Conservation (phyloP, 148 eudicot species). For the Euryodendron excelsum region DNA sequence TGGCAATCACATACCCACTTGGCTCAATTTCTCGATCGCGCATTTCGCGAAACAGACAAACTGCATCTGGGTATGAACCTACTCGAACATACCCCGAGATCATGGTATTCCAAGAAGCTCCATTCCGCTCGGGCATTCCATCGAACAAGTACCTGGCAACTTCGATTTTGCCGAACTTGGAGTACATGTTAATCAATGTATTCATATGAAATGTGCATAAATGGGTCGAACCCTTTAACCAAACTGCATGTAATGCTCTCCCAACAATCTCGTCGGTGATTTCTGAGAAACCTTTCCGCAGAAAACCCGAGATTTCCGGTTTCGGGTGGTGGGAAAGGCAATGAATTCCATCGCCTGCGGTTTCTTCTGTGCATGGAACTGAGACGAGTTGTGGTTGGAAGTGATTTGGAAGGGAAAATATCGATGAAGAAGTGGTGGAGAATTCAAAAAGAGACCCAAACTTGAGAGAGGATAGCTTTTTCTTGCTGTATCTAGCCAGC, state of each 20-base stretch:
- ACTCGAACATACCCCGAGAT: constrained; percentile 55
- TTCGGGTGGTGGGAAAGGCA: constrained; percentile 40
- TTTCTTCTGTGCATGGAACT: background rate
- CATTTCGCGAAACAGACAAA: constrained; percentile 50
- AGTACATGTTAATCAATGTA: constrained; percentile 69
- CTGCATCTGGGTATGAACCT: constrained; percentile 42
- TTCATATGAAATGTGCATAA: constrained; percentile 44
- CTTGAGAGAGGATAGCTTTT: constrained; percentile 23
- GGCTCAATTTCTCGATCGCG: constrained; percentile 29
- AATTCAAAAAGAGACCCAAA: constrained; percentile 18
- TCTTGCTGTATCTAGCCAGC: constrained; percentile 23
- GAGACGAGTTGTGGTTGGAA: background rate
- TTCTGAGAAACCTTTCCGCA: constrained; percentile 59
- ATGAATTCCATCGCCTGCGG: constrained; percentile 12
- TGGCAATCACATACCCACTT: constrained; percentile 55
- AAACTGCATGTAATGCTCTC: constrained; percentile 52
- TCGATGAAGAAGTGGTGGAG: constrained; percentile 24
- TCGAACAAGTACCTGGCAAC: constrained; percentile 59
- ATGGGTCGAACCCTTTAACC: constrained; percentile 40
- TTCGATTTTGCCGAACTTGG: constrained; percentile 39
- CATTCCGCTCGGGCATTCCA: constrained; percentile 63
- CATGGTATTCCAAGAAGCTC: constrained; percentile 73
- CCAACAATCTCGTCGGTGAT: constrained; percentile 45
- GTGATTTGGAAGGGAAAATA: constrained; percentile 12
- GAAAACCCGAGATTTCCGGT: constrained; percentile 53